Conservation (phyloP, 2,329 filamentous ascomycete species). For the Penicillium sp. region DNA sequence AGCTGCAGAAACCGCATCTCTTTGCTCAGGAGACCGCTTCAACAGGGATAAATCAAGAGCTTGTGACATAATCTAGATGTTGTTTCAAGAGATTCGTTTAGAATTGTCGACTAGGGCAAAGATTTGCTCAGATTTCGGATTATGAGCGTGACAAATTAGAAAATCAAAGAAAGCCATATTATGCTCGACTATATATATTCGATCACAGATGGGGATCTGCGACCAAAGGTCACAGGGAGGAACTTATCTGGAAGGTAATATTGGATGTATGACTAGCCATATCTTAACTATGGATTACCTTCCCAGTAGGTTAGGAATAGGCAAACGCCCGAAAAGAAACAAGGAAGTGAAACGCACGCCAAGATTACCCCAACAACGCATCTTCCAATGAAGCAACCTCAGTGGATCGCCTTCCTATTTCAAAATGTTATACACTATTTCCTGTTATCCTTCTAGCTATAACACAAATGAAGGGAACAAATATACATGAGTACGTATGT, state of each 20-base stretch:
- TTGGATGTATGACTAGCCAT: neutral
- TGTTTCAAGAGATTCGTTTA: neutral
- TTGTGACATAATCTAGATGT: conserved; percentile 5
- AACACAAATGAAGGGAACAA: no score
- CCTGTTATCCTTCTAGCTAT: no score
- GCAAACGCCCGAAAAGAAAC: neutral
- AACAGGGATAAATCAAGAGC: conserved; percentile 16
- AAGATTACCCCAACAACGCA: neutral
- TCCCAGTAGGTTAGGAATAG: neutral
- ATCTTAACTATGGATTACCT: neutral
- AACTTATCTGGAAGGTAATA: neutral
- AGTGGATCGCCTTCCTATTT: conserved; percentile 2
- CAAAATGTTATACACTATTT: no score
- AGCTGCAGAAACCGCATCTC: conserved; percentile 4
- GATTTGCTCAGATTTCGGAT: neutral
- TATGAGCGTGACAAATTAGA: neutral
- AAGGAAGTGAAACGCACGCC: neutral
- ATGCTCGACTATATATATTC: neutral
- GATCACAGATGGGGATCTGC: no score
- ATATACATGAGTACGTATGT: neutral
- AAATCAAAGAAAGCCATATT: neutral
- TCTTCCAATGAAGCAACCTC: neutral
- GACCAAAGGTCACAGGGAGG: rapidly evolving
- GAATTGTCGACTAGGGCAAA: neutral
- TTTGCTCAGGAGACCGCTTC: conserved; percentile 14